A percentile compares a stretch with the other conserved stretches of the same genome.
Evolutionary conservation across 176 grass and related monocot species (phyloP).

Genomic region (Carex cristatella): DNA sequence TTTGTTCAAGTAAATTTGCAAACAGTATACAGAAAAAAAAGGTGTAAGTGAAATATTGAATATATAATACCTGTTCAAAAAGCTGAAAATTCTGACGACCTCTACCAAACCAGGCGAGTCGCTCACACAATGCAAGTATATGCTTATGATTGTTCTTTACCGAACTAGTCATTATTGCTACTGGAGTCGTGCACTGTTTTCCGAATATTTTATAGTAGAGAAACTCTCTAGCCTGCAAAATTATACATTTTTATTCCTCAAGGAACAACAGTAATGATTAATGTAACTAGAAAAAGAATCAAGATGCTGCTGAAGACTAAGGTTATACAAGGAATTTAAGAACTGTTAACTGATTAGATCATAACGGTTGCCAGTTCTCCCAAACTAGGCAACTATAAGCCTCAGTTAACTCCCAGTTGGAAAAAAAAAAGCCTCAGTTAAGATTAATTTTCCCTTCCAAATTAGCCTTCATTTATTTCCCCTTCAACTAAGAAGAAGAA

Average conservation of each 20-base stretch:
- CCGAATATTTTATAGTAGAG: constrained; percentile 89
- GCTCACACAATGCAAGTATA: constrained; percentile 74
- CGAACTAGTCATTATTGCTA: constrained; percentile 97
- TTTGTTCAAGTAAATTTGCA: not conserved
- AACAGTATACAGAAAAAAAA: not conserved
- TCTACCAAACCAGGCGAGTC: constrained; percentile 84
- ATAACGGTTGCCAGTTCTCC: not conserved
- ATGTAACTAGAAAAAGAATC: not conserved
- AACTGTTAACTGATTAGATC: not conserved
- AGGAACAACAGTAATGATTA: not conserved
- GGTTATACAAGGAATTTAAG: not conserved
- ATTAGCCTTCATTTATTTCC: not conserved
- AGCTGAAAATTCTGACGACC: constrained; percentile 66
- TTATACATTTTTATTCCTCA: not conserved
- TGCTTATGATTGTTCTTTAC: constrained; percentile 94
- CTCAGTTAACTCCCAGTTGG: not conserved
- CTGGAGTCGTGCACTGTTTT: constrained; percentile 84
- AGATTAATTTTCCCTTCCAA: not conserved
- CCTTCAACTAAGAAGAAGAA: not conserved
- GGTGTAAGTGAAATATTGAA: not conserved
- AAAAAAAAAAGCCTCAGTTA: not conserved
- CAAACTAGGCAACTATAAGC: not conserved
- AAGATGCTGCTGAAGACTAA: not conserved
- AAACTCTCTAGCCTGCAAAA: constrained; percentile 87
- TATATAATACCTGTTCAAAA: constrained; percentile 78